Conservation (phyloP, 2,329 filamentous ascomycete genomes). For the Colletotrichum lupini region DNA sequence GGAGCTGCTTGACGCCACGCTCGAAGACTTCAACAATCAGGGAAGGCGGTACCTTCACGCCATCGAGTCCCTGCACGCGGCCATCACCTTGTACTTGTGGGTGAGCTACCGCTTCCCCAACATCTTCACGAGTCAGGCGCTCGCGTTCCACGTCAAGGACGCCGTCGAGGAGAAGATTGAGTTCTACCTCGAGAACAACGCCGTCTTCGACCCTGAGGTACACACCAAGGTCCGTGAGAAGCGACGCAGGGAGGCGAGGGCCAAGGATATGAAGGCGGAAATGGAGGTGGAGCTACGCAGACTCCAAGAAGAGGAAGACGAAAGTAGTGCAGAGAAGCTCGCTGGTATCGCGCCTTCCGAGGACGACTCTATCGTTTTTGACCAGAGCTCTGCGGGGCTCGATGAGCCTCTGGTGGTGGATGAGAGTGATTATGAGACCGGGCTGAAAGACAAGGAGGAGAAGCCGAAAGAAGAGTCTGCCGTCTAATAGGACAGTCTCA, state of each 20-base stretch:
- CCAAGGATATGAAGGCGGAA: constrained; percentile 37
- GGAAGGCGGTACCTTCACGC: constrained; percentile 66
- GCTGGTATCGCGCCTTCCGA: constrained; percentile 8
- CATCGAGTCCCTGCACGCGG: constrained; percentile 84
- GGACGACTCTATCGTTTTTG: constrained; percentile 43
- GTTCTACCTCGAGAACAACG: constrained; percentile 58
- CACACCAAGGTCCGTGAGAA: constrained; percentile 29
- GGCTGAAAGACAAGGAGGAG: constrained; percentile 13
- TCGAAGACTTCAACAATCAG: constrained; percentile 38
- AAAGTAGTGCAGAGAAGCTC: constrained; percentile 34
- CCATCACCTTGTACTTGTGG: constrained; percentile 90
- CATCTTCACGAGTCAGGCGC: constrained; percentile 78
- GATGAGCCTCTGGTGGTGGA: constrained; percentile 47
- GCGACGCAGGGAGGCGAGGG: constrained; percentile 8
- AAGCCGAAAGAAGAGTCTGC: neutral
- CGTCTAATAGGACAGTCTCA: neutral
- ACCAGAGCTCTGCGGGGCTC: constrained; percentile 45
- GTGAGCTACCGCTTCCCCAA: constrained; percentile 89
- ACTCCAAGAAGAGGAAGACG: constrained; percentile 30
- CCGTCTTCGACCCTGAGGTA: constrained; percentile 42
- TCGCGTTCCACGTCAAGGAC: constrained; percentile 83
- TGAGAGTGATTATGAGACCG: neutral
- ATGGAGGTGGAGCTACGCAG: constrained; percentile 44
- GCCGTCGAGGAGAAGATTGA: constrained; percentile 83
- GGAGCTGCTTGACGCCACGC: constrained; percentile 76